Evolutionary conservation across 2,329 filamentous ascomycete species (phyloP), one percentile per base, ranked within the genome.

Genomic region (Monosporascus sp.): DNA sequence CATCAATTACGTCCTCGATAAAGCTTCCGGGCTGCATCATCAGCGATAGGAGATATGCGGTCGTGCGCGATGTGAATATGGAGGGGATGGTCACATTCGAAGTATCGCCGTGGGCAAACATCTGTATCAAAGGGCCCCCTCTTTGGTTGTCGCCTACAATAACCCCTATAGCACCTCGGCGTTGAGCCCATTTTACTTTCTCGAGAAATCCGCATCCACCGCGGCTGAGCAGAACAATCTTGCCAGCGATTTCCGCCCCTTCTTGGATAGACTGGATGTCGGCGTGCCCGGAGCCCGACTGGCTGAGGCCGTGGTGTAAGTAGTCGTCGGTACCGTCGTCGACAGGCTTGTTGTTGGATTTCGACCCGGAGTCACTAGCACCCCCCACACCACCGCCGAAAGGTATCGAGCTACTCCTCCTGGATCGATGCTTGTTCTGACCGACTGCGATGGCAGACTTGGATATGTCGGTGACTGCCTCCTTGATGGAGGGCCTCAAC

Each of bases 61-160:
- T 97, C 1, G 91, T 97, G 62, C 94, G 85, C 0, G 93, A 95
- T 0, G 94, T 97, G 71, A 99, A 99, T 9, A 97, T 80, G 0
- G 94, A 90, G 1, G 94, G 92, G 51, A 99, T 97, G 1, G 91
- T 91, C 60, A 97, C 83, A 65, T 97, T 96, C 36, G 92, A 95
- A 3, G 93, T 96, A 67, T 97, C 92, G 38, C 93, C 94, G 64
- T 90, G 85, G n/a, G 94, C 94, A 70, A 96, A 97, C 94, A 99
- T 99, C 63, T 95, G 94, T 49, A 97, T 90, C 56, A 99, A 75
- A 37, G 88, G 88, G 4, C 91, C 92, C 45, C 93, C 93, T 56
- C 90, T 88, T 54, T 90, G 87, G 69, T 97, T 89, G 69, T 99
- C 94, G 26, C 94, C 94, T 3, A 99, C 92, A 59, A 99, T 95